Evolutionary conservation across 2,329 filamentous ascomycete genomes (phyloP), one percentile per base, ranked within the genome.

Genomic region (Rhexocercosporidium sp.): DNA sequence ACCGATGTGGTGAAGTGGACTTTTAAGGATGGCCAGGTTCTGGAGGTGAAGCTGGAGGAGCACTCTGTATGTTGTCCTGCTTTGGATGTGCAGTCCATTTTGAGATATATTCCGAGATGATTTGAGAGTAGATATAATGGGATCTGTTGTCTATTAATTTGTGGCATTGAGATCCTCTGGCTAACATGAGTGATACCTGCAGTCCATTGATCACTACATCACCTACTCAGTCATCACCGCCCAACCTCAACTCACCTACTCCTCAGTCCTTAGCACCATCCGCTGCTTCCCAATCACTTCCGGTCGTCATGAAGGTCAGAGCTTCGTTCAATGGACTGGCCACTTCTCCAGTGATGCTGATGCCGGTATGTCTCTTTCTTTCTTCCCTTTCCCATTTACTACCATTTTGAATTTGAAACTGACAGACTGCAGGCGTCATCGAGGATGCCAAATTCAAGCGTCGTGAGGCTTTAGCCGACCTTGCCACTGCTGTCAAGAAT

Each of bases 361-460:
- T 78, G 88, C 89, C 47, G 88, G 88, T 90, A 80, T 47, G 86
- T 80, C 34, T 8, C 47, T 67, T 27, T 31, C 37, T 25, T 41
- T 51, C 53, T 39, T 16, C 39, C 7, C 41, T 2, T 22, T 25
- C 20, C 31, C 6, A 1, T 16, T 39, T 9, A 14, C 4, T 11
- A 3, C n/a, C 25, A 44, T 22, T 22, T 11, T 3, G n/a, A 37
- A 64, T 1, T n/a, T 18, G 6, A 27, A 60, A 31, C 41, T 56
- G 51, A 62, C 29, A 51, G 6, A 46, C 22, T 37, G 47, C 66
- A 91, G 89, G 85, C 73, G 90, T 92, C 67, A 91, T 92, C 71
- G 86, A 90, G 78, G 90, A 92, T 76, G 90, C 89, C 74, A 91
- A 90, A 82, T 92, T 89, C 85, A 92, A 92, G 85, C 89, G 90